Base-by-base conservation (phyloP, 2,329 filamentous ascomycete genomes). In the Beauveria medogensis region DNA sequence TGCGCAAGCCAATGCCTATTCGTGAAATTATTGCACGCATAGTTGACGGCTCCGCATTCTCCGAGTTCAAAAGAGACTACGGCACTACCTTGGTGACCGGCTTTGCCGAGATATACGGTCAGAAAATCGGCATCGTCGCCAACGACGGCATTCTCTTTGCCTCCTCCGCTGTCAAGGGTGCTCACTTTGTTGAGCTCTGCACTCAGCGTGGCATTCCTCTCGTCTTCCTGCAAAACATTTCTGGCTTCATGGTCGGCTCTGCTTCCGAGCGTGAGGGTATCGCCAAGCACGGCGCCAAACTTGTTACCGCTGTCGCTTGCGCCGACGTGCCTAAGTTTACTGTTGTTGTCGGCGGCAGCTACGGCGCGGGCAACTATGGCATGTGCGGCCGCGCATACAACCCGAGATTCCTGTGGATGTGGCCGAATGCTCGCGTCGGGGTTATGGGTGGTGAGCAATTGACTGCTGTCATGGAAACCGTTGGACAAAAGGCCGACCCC, bases 381-480 rank as follows among this genome's bases (percentile, higher is more conserved):
- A 99, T 99, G 94, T 97, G 91, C 71, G 94, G 94, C 24, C 84
- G 94, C 55, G 93, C 94, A 2, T 99, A 97, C 74, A 85, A 84
- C n/a, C 93, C 93, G 0, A 81, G 92, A 14, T 91, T 97, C 73
- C 75, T 97, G 63, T 97, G 91, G 86, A 95, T 93, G 81, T 99
- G 94, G 94, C 94, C 94, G 46, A 96, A 96, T 68, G 92, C 94
- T n/a, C 89, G 90, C 70, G 91, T 96, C 56, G 91, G 90, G 37
- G 92, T 99, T 67, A 99, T 99, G 94, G 94, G 94, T 22, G 83
- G 89, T 46, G 93, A 97, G 75, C 93, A 97, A 78, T 80, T 99
- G 41, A 88, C 88, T 8, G 84, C 88, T 4, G 94, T 99, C 64
- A 97, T 99, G 94, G 90, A 92, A 75, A 90, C 92, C 2, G 93